These are phyloP conservation scores for Fistulifera solaris DNA, from an alignment of 108 stramenopile species.

Conservation along the genomic window DNA sequence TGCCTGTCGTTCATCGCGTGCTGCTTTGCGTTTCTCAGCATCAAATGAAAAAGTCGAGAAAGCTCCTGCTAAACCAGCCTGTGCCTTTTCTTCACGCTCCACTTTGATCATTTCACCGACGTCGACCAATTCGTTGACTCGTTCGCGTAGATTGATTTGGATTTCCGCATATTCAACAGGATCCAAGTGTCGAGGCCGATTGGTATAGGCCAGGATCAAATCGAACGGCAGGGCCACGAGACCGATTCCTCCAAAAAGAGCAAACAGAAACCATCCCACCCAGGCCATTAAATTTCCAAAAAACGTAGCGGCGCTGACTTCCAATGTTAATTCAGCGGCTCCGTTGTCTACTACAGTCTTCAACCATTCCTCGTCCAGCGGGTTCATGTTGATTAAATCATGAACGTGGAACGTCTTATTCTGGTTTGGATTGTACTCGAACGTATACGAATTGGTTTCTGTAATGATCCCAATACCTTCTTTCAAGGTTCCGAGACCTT, in stretches of 20 bases:
- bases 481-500: constrained; percentile 2
- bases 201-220: constrained; percentile 55
- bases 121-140: constrained; percentile 79
- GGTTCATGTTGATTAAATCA: neutral
- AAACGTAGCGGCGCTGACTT: constrained; percentile 61
- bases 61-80: constrained; percentile 5
- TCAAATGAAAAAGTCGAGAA: constrained; percentile 12
- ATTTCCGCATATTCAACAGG: constrained; percentile 76
- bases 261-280: constrained; percentile 94
- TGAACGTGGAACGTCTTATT: neutral
- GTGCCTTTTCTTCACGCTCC: constrained; percentile 41
- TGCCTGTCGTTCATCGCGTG: constrained; percentile 50
- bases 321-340: constrained; percentile 6
- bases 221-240: constrained; percentile 88
- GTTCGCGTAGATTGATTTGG: constrained; percentile 63
- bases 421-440: too few species aligned
- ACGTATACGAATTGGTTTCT: neutral
- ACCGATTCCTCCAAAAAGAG: constrained; percentile 88
- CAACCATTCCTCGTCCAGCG: neutral
- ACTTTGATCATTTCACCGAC: constrained; percentile 82
- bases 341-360: neutral
- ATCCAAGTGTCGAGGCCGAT: constrained; percentile 81
- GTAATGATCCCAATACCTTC: neutral
- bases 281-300: constrained; percentile 85
- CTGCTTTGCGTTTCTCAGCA: constrained; percentile 42